Evolutionary conservation across 306 rosid species (phyloP).

Genomic region (Glycine soja): DNA sequence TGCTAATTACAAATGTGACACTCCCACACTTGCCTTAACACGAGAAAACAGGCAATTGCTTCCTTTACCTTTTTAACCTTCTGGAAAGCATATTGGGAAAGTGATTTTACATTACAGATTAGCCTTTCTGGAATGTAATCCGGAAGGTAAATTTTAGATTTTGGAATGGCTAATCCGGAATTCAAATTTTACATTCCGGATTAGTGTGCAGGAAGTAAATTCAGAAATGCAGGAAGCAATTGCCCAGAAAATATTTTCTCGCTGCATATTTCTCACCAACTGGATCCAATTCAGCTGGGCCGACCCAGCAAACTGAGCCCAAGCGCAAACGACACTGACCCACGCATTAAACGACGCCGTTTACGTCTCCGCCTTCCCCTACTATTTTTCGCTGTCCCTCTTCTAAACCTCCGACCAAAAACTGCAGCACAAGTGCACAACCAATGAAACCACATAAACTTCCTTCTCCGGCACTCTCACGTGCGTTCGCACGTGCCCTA

Average conservation of each 20-base stretch:
- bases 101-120: too few species aligned
- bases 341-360: slow-evolving; percentile 1
- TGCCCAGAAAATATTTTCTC: background rate
- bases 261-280: background rate
- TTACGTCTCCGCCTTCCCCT: background rate
- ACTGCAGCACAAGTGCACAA: slow-evolving; percentile 19
- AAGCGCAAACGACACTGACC: background rate
- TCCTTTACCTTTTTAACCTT: too few species aligned
- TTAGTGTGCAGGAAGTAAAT: too few species aligned
- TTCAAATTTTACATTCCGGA: too few species aligned
- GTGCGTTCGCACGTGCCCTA: slow-evolving; percentile 65
- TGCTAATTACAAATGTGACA: too few species aligned
- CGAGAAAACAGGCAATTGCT: too few species aligned
- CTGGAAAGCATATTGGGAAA: too few species aligned
- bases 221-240: too few species aligned
- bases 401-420: slow-evolving; percentile 37
- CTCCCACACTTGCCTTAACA: too few species aligned
- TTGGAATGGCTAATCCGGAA: too few species aligned
- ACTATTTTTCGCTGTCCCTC: slow-evolving; percentile 13
- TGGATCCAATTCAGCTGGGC: background rate
- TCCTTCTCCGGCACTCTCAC: slow-evolving; percentile 53
- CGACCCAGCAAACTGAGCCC: slow-evolving; percentile 13
- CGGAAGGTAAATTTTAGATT: too few species aligned
- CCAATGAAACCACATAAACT: slow-evolving; percentile 48
- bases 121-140: too few species aligned